Evolutionary conservation across 1,139 yeast species (phyloP).

Genomic region (Pneumocystis jirovecii): DNA sequence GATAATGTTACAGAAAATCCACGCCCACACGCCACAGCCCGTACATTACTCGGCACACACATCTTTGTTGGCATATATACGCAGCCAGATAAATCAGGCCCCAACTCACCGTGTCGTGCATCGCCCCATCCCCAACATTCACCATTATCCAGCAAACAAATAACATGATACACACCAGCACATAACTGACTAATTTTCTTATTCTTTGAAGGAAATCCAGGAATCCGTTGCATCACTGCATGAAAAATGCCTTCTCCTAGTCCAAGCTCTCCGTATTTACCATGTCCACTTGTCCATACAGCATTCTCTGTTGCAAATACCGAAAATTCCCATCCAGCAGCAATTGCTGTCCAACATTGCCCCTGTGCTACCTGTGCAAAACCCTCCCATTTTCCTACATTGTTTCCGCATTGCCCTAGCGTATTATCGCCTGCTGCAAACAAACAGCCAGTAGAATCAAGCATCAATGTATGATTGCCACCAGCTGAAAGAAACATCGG

Average conservation of each 20-base stretch:
- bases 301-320: slow-evolving; percentile 33
- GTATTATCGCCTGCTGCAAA: slow-evolving; percentile 48
- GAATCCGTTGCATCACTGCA: slow-evolving; percentile 1
- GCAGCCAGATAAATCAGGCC: slow-evolving; percentile 4
- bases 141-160: slow-evolving; percentile 32
- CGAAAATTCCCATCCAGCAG: slow-evolving; percentile 72
- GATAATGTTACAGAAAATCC: neutral
- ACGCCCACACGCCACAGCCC: neutral
- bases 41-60: neutral
- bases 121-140: slow-evolving; percentile 68
- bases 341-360: slow-evolving; percentile 15
- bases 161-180: slow-evolving; percentile 44
- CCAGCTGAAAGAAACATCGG: slow-evolving; percentile 41
- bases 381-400: neutral
- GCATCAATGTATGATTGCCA: slow-evolving; percentile 69
- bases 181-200: slow-evolving; percentile 23
- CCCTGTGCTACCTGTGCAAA: slow-evolving; percentile 10
- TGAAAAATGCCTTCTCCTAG: slow-evolving; percentile 25
- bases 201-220: slow-evolving; percentile 15
- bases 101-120: slow-evolving; percentile 61
- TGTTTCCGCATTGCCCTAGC: slow-evolving; percentile 37
- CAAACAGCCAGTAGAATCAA: slow-evolving; percentile 39
- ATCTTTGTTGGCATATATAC: slow-evolving; percentile 1
- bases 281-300: slow-evolving; percentile 45
- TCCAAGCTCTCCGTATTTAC: slow-evolving; percentile 66